Base-by-base conservation (phyloP, 768 basidiomycete species). In the Agrocybe praecox region DNA sequence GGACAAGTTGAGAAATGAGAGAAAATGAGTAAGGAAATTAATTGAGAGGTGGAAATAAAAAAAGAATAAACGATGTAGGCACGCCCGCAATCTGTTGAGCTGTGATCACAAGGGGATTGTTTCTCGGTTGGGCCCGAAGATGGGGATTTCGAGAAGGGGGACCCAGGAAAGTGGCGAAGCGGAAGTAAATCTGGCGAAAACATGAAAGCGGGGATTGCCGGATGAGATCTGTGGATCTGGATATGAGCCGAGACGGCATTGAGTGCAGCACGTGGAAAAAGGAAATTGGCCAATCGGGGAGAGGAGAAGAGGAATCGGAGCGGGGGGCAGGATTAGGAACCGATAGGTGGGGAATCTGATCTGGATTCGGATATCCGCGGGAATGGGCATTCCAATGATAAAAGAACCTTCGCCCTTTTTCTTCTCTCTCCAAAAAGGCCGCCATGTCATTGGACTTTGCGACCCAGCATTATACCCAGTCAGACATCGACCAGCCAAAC, bases 401-500 rank as follows among this genome's bases (percentile, higher is more conserved):
- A 65, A 68, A 68, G 67, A 29, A 65, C 56, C 56, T 48, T 49
- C 53, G 53, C 78, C 57, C 65, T 76, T 64, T 75, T 79, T 62
- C 75, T 80, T 65, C 79, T 80, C 69, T 80, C 77, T 56, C 63
- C 65, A 44, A 72, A 73, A 70, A 76, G 65, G 71, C 74, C 62
- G 77, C 78, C 66, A 68, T 67, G 68, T 81, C 80, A 46, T 76
- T 89, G 69, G 87, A 90, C 70, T 87, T 83, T 71, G 54, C 70
- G 52, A 24, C 52, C 42, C 57, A 53, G 46, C 57, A 58, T 44
- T 88, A 87, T 72, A 60, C 74, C 55, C 79, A 77, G 59, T 70
- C 73, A 58, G 86, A 89, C 74, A 73, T 87, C 65, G 85, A 89
- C 69, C 77, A 79, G 51, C 66, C 80, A 59, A 82, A 83, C 71